A percentile compares a stretch with the other conserved stretches of the same genome.
Conservation (phyloP, 2,329 filamentous ascomycete genomes). For the Diaporthe vaccinii region DNA sequence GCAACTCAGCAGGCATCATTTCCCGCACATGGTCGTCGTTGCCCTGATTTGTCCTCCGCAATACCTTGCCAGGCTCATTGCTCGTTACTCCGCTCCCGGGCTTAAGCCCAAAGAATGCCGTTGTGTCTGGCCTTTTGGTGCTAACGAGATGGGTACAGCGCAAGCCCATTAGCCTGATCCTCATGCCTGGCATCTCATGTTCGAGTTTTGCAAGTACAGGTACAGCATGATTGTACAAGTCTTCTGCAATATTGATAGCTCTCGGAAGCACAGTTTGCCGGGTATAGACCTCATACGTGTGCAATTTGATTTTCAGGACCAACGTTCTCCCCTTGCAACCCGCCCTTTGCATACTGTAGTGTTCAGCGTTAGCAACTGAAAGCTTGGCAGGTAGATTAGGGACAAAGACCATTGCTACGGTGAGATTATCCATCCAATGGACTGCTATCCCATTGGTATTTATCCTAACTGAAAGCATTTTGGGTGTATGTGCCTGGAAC, state of each 20-base stretch:
- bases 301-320: conserved; percentile 91
- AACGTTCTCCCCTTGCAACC: conserved; percentile 92
- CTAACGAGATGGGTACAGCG: conserved; percentile 89
- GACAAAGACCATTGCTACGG: background rate
- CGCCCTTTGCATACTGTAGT: conserved; percentile 71
- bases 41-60: conserved; percentile 19
- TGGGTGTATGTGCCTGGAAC: background rate
- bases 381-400: background rate
- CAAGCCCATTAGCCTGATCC: conserved; percentile 87
- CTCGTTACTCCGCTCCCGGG: conserved; percentile 46
- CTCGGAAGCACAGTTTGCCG: conserved; percentile 83
- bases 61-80: conserved; percentile 37
- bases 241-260: conserved; percentile 79
- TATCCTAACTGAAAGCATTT: background rate
- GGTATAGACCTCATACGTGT: conserved; percentile 93
- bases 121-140: conserved; percentile 83
- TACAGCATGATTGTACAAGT: conserved; percentile 84
- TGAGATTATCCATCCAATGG: background rate
- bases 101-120: conserved; percentile 82
- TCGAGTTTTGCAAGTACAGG: conserved; percentile 89
- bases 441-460: background rate
- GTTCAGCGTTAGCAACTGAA: background rate
- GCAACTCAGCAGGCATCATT: conserved; percentile 76
- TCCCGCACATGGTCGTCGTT: conserved; percentile 70
- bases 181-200: conserved; percentile 85